Evolutionary conservation across 805 yeast species (phyloP), one percentile per base, ranked within the genome.

Genomic region (Teunomyces kruisii): DNA sequence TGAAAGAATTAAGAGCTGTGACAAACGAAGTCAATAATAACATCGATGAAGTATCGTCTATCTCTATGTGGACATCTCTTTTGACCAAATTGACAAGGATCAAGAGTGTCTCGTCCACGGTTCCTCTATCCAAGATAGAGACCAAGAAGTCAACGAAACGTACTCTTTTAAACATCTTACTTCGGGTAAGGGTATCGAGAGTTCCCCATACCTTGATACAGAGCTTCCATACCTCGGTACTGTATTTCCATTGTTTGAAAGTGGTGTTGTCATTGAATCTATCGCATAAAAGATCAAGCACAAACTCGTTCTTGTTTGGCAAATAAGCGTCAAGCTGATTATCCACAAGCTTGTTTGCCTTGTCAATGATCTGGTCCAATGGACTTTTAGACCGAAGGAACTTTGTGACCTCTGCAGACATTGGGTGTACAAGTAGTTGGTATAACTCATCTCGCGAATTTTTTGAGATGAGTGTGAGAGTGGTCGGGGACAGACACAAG

Each of bases 241-340:
- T 62, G n/a, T 45, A 57, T 52, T 74, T 80, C 68, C 81, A 81
- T 5, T 56, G 49, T 2, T 59, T 49, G 52, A 69, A 70, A 15
- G 55, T 51, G n/a, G 62, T 58, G 38, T 71, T 72, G 45, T 81
- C 87, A 45, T 76, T 75, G 55, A 85, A 60, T 44, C 90, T 68
- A 55, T 84, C 88, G 42, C 79, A 70, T 1, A 85, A 48, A 28
- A 86, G 65, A 39, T 82, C 87, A 40, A 84, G 68, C 3, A 84
- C 64, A 50, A 86, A 86, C 0, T 62, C 56, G 17, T 74, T 73
- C 43, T 67, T 67, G 45, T 81, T 77, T 7, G 90, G 91, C 10
- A 86, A 70, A 44, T 68, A 73, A 1, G 79, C 67, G 43, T 58
- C 43, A 7, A 59, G 44, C 31, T 59, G 44, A 14, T 58, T 64